Percentiles rank a stretch among this genome's conserved stretches.
Conservation (phyloP, 495 filamentous ascomycete genomes). For the Bryoglossum gracile region DNA sequence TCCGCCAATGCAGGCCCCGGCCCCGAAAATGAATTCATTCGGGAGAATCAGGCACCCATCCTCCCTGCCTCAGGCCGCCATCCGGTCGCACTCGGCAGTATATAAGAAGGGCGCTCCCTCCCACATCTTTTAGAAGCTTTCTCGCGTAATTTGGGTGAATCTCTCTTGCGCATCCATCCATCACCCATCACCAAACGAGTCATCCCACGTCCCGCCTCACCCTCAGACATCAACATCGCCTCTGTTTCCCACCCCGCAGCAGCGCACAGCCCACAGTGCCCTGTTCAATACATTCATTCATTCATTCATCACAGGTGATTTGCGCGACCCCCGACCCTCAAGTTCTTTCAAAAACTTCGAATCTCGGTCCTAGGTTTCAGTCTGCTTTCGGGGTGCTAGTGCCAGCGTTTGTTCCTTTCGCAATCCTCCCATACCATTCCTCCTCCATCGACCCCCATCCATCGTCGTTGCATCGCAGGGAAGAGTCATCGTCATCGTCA, state of each 20-base stretch:
- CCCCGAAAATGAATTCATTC: not conserved
- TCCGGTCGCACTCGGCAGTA: not conserved
- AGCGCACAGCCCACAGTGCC: conserved; percentile 18
- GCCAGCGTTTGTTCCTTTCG: no score
- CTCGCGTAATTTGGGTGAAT: conserved; percentile 19
- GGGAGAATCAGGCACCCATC: not conserved
- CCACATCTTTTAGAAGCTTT: conserved; percentile 16
- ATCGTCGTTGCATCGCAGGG: no score
- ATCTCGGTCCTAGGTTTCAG: not conserved
- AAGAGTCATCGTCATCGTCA: not conserved
- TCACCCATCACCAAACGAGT: conserved; percentile 11
- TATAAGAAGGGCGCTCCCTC: conserved; percentile 9
- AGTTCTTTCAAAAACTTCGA: no score
- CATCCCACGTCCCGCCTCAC: conserved; percentile 2
- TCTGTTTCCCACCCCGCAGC: conserved; percentile 2
- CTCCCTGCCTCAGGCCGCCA: not conserved
- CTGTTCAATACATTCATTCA: conserved; percentile 24
- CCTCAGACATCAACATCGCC: conserved; percentile 6
- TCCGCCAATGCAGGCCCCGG: not conserved
- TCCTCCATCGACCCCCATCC: no score
- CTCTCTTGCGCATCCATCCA: conserved; percentile 6
- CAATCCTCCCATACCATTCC: no score
- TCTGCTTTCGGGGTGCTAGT: conserved; percentile 6
- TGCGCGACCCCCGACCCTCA: conserved; percentile 10
- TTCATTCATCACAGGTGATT: conserved; percentile 19